Percentiles rank a stretch among this genome's conserved stretches.
Evolutionary conservation across 2,329 filamentous ascomycete genomes (phyloP).

Genomic region (Cordyceps militaris): DNA sequence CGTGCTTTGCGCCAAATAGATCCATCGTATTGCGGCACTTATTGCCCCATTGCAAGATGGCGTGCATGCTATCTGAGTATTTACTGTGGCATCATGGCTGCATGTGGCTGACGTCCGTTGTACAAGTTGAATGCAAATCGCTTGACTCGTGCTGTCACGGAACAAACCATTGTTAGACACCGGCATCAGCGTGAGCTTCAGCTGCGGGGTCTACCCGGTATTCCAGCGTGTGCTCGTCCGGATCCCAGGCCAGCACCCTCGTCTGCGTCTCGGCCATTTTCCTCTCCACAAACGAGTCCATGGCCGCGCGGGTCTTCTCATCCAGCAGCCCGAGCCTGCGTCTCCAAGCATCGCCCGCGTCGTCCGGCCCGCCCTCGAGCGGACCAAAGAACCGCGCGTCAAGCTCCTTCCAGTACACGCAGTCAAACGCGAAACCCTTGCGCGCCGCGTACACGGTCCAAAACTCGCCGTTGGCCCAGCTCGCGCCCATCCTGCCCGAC

Average conservation of each 20-base stretch:
- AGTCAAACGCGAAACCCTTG: neutral
- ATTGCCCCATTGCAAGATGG: no score
- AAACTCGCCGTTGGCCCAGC: neutral
- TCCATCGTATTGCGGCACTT: no score
- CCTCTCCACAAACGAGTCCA: neutral
- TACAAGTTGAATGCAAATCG: no score
- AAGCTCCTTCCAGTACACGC: neutral
- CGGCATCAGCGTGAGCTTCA: no score
- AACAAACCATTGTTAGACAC: no score
- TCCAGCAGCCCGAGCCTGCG: neutral
- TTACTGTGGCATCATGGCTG: no score
- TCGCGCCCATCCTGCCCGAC: neutral
- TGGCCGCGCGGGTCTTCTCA: neutral
- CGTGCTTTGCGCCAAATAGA: no score
- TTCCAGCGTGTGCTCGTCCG: slow-evolving; percentile 49
- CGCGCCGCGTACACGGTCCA: neutral
- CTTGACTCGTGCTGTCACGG: no score
- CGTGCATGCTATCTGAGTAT: no score
- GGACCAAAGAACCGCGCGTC: neutral
- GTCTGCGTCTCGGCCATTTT: neutral
- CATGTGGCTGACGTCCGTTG: no score
- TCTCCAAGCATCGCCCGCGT: neutral
- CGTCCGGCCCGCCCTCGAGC: neutral
- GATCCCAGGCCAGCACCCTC: neutral
- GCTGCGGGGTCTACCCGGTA: no score